Evolutionary conservation across 2,329 filamentous ascomycete species (phyloP), one percentile per base, ranked within the genome.

Genomic region (Pyrenochaeta sp.): DNA sequence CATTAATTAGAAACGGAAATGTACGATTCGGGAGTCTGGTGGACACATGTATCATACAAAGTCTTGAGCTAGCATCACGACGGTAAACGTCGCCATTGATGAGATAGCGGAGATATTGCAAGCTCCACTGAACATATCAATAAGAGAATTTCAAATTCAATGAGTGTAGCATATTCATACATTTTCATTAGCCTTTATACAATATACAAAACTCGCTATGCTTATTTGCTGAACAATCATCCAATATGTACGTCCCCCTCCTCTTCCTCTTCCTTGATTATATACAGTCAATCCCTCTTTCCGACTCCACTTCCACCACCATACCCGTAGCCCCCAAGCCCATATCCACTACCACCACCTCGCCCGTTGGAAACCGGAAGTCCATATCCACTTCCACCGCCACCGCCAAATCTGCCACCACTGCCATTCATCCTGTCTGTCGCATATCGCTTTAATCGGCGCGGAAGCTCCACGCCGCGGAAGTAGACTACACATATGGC

Each of bases 401-500:
- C 67, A 39, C 70, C 68, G 20, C 67, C 77, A 50, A 77, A 73
- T 53, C 78, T 74, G 51, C 74, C 68, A 2, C 74, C 76, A 6
- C 63, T 68, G 9, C 68, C 68, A 49, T 72, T 67, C 60, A 78
- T 68, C 60, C 82, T 77, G 64, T 86, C 85, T 44, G 81, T 81
- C 37, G 84, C 84, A 74, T 87, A 85, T 47, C 81, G 78, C 77
- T 80, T 85, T 58, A 82, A 65, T 54, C 82, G 71, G 36, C 81
- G 68, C 47, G 82, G 82, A 59, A 83, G 56, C 73, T 77, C 83
- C 60, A 82, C 81, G 49, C 72, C 85, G 65, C 82, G 65, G 55
- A 83, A 83, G 71, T 84, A 87, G 7, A 80, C 79, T 45, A 86
- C 71, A 47, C 82, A 84, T 44, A 82, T 75, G 18, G 80, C 78